Conservation (phyloP, 176 grass and related monocot genomes). For the Dendrocalamus sinicus region DNA sequence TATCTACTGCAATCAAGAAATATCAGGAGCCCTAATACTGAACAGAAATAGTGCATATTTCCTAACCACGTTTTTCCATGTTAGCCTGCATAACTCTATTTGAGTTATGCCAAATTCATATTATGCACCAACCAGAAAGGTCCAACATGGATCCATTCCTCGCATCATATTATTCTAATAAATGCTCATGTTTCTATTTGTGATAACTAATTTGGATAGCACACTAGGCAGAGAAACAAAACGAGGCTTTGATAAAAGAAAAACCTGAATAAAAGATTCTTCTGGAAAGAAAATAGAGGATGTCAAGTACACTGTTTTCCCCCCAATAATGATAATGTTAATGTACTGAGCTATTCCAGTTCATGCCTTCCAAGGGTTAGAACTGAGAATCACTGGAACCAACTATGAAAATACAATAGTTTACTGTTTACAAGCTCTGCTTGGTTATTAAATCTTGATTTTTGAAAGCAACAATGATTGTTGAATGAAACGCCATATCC, state of each 20-base stretch:
- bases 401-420: neutral
- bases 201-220: conserved; percentile 5
- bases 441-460: conserved; percentile 26
- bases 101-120: conserved; percentile 8
- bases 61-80: neutral
- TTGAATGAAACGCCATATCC: conserved; percentile 9
- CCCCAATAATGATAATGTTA: neutral
- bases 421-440: neutral
- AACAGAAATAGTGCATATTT: conserved; percentile 13
- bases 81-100: conserved; percentile 1
- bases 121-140: neutral
- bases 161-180: conserved; percentile 20
- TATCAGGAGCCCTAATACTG: neutral
- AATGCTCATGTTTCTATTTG: neutral
- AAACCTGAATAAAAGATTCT: neutral
- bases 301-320: neutral
- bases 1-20: conserved; percentile 10
- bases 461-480: neutral
- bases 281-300: neutral
- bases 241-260: neutral
- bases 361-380: neutral
- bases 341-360: neutral
- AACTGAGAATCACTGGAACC: neutral
- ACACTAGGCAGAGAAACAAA: conserved; percentile 11
- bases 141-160: conserved; percentile 22